These are phyloP conservation scores for Brettanomyces custersianus DNA, from an alignment of 805 yeast genomes.

Conservation along the genomic window DNA sequence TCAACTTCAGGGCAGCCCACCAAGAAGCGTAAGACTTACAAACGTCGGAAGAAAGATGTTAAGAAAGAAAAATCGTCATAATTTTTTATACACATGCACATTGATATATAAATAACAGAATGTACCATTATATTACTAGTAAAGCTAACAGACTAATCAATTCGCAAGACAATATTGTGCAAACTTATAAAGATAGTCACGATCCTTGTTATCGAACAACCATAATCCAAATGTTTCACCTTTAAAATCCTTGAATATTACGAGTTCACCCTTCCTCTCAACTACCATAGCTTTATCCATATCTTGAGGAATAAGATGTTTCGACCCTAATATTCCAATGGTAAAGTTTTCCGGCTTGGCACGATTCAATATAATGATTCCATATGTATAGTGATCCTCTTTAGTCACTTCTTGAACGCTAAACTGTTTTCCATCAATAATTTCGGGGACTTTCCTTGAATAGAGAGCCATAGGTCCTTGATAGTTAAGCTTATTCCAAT, in stretches of 20 bases:
- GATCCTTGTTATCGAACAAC: constrained; percentile 63
- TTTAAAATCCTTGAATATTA: constrained; percentile 56
- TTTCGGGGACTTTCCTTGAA: constrained; percentile 19
- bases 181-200: constrained; percentile 46
- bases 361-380: constrained; percentile 62
- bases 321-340: constrained; percentile 55
- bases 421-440: constrained; percentile 2
- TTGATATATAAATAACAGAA: not conserved
- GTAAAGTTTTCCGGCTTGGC: constrained; percentile 63
- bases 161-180: constrained; percentile 21
- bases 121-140: not conserved
- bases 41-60: constrained; percentile 15
- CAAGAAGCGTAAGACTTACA: constrained; percentile 22
- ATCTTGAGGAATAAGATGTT: constrained; percentile 24
- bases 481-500: constrained; percentile 63
- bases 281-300: constrained; percentile 42
- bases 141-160: constrained; percentile 3
- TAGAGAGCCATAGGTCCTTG: constrained; percentile 67
- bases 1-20: constrained; percentile 26
- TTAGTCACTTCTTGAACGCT: constrained; percentile 25
- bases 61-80: not conserved
- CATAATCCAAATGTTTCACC: constrained; percentile 74
- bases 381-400: constrained; percentile 46
- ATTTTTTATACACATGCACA: not conserved
- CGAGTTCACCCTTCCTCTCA: constrained; percentile 59